A percentile compares a stretch with the other conserved stretches of the same genome.
These are phyloP conservation scores for Melocanna baccifera DNA, from an alignment of 176 grass and related monocot species.

Conservation along the genomic window DNA sequence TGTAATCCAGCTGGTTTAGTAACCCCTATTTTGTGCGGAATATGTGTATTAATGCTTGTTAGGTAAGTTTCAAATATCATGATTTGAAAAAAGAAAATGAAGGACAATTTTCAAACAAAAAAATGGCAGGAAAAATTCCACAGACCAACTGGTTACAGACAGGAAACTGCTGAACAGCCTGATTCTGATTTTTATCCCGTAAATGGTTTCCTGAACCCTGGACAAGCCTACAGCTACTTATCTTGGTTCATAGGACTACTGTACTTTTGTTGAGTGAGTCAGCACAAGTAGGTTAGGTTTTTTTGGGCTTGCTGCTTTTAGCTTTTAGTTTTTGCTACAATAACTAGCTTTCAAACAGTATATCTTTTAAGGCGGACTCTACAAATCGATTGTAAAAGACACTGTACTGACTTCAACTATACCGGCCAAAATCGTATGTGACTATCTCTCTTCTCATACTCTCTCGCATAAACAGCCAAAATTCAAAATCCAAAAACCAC, in stretches of 20 bases:
- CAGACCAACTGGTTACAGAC: background rate
- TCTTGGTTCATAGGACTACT: background rate
- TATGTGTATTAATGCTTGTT: background rate
- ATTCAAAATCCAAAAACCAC: too few species aligned
- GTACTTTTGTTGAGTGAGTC: background rate
- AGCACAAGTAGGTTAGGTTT: too few species aligned
- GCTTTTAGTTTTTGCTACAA: too few species aligned
- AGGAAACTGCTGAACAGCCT: background rate
- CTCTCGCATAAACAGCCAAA: too few species aligned
- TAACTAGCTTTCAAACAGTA: too few species aligned
- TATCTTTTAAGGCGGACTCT: too few species aligned
- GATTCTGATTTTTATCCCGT: background rate
- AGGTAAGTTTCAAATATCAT: background rate
- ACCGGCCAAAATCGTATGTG: too few species aligned
- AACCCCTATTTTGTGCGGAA: background rate
- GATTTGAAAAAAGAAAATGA: background rate
- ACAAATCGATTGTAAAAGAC: too few species aligned
- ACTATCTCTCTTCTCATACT: too few species aligned
- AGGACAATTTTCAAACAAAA: background rate
- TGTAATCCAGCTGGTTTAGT: background rate
- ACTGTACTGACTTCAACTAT: too few species aligned
- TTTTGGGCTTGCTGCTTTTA: too few species aligned
- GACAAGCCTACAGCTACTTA: background rate
- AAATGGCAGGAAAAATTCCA: background rate
- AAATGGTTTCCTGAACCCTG: background rate